Percentiles rank a stretch among this genome's conserved stretches.
phyloP scores from a whole-genome alignment of 2,329 filamentous ascomycete species.

The Aspergillus uvarum region DNA sequence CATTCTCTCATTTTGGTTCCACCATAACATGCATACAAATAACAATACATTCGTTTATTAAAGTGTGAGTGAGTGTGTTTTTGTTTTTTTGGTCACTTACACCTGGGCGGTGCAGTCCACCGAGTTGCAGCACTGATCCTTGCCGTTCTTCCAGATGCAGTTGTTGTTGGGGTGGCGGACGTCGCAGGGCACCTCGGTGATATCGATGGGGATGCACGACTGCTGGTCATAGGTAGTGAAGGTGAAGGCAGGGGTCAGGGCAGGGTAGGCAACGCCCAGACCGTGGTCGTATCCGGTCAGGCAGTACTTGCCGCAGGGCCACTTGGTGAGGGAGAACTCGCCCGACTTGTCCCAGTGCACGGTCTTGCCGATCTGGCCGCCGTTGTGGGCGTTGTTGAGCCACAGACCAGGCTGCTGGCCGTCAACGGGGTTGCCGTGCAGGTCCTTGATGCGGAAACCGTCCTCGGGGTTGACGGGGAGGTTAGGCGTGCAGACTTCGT shows the following conservation, averaged over 20 bases:
- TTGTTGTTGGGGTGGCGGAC: conserved; percentile 11
- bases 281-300: conserved; percentile 11
- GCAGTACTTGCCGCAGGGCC: conserved; percentile 17
- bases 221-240: conserved; percentile 15
- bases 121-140: conserved; percentile 11
- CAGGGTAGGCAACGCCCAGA: conserved; percentile 12
- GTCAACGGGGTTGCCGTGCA: conserved; percentile 9
- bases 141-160: conserved; percentile 15
- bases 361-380: conserved; percentile 13
- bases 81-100: not conserved
- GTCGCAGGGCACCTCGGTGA: conserved; percentile 17
- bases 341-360: conserved; percentile 2
- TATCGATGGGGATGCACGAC: conserved; percentile 13
- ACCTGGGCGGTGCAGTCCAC: conserved; percentile 6
- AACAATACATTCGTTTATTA: not conserved
- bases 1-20: not conserved
- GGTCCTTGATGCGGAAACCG: conserved; percentile 10
- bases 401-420: conserved; percentile 9
- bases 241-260: conserved; percentile 10
- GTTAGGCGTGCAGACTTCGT: conserved; percentile 6
- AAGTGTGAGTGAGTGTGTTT: not conserved
- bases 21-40: not conserved
- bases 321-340: conserved; percentile 13
- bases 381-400: conserved; percentile 14
- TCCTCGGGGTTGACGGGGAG: conserved; percentile 8